A percentile compares a stretch with the other conserved stretches of the same genome.
phyloP scores from a whole-genome alignment of 345 rosid genomes.

The Crucihimalaya himalaica region DNA sequence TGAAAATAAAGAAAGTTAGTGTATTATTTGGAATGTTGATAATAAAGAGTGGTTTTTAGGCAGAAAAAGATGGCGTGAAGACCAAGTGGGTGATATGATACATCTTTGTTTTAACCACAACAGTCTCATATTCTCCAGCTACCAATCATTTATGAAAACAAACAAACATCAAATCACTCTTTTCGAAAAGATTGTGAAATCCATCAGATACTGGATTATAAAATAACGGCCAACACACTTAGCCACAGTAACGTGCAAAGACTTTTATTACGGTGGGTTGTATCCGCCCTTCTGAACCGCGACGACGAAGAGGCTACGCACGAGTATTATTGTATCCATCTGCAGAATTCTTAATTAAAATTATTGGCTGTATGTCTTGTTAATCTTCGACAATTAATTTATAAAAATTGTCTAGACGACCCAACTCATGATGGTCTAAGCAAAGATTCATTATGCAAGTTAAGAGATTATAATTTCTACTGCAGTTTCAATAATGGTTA shows the following conservation, averaged over 20 bases:
- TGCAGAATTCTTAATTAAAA: background rate
- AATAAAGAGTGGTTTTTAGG: background rate
- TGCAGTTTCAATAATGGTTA: no score
- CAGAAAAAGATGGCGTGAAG: background rate
- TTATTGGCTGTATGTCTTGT: no score
- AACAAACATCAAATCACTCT: slow-evolving; percentile 33
- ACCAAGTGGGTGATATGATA: background rate
- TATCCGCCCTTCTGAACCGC: background rate
- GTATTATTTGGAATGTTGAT: no score
- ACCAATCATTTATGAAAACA: slow-evolving; percentile 10
- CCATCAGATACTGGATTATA: background rate
- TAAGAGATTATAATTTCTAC: no score
- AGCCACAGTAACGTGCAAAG: background rate
- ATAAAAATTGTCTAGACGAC: no score
- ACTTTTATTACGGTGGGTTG: background rate
- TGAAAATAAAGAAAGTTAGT: no score
- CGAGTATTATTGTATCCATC: background rate
- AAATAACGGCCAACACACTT: background rate
- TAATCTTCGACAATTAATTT: no score
- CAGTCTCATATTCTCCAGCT: background rate
- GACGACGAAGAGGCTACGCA: background rate
- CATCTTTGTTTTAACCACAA: slow-evolving; percentile 1
- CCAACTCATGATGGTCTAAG: background rate
- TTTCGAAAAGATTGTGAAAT: slow-evolving; percentile 15
- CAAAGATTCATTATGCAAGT: no score